Base-by-base conservation (phyloP, 768 basidiomycete genomes). In the Suillus subluteus region DNA sequence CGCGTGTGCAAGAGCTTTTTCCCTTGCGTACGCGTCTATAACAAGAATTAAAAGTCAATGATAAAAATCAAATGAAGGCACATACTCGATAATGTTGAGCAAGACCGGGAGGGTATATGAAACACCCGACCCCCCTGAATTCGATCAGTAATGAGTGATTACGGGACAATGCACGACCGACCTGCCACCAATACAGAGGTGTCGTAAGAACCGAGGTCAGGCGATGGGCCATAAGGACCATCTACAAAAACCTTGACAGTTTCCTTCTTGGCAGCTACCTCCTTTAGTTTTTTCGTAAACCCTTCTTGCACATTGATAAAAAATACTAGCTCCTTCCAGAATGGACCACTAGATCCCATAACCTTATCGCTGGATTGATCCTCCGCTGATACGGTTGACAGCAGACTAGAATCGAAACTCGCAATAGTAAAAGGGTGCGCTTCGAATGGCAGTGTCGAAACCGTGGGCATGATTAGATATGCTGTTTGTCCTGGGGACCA, bases 341-440 rank as follows among this genome's bases (percentile, higher is more conserved):
- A 66, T 1, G 66, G 65, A 21, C 16, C 3, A 48, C 65, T 64
- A 4, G 37, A 21, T 37, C 30, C 35, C 21, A 35, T 12, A n/a
- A 37, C 21, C 12, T 65, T 15, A 15, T 11, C 21, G 15, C 41
- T 30, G 16, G 40, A 26, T 26, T 37, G 30, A 32, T 9, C n/a
- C 16, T 38, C 46, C 13, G 32, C 44, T 32, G 32, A 41, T 30
- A 3, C 16, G 32, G 66, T 1, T 38, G 66, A 18, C 66, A 76
- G 74, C 6, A 72, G 15, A 16, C 62, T 3, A 15, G 73, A 71
- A 55, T 81, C 77, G 9, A 82, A 71, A n/a, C 78, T 84, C 7
- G 85, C 79, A 64, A 89, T 88, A 0, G 88, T 87, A 74, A 90
- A 89, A 2, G 88, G 88, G 66, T 89, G 88, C 0, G 85, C 75